These are phyloP conservation scores for Metarhizium sp. DNA, from an alignment of 2,329 filamentous ascomycete species.

Conservation along the genomic window DNA sequence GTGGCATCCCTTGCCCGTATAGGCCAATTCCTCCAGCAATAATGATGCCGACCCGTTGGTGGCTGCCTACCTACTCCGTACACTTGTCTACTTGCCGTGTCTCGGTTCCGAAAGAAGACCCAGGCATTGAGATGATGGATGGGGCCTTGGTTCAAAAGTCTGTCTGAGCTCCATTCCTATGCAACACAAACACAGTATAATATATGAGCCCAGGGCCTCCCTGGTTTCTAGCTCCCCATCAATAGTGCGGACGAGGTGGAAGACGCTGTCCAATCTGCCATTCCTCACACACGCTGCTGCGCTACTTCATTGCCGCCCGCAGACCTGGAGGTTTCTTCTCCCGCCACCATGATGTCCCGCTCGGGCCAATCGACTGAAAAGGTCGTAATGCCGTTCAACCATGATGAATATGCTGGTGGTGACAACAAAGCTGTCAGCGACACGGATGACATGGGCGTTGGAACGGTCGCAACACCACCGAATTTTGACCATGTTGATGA, in stretches of 20 bases:
- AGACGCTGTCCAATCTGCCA: not conserved
- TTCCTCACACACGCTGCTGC: not conserved
- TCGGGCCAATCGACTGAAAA: not conserved
- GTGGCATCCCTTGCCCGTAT: too few relatives aligned
- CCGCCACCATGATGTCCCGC: not conserved
- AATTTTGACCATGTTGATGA: slow-evolving; percentile 23
- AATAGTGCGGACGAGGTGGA: not conserved
- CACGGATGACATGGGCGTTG: not conserved
- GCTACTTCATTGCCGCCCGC: not conserved
- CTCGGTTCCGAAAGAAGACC: not conserved
- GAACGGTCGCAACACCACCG: not conserved
- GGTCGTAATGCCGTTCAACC: not conserved
- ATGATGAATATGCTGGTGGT: not conserved
- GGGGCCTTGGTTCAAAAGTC: not conserved
- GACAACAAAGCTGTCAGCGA: not conserved
- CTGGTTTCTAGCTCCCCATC: too few relatives aligned
- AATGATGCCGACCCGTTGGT: not conserved
- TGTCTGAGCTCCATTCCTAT: not conserved
- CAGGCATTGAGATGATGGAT: not conserved
- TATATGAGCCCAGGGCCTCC: too few relatives aligned
- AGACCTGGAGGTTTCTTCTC: not conserved
- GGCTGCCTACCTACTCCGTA: too few relatives aligned
- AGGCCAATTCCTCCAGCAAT: too few relatives aligned
- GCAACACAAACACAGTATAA: not conserved
- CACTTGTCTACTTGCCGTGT: not conserved